Evolutionary conservation across 305 asterid species (phyloP).

Genomic region (Solanum hybrid): DNA sequence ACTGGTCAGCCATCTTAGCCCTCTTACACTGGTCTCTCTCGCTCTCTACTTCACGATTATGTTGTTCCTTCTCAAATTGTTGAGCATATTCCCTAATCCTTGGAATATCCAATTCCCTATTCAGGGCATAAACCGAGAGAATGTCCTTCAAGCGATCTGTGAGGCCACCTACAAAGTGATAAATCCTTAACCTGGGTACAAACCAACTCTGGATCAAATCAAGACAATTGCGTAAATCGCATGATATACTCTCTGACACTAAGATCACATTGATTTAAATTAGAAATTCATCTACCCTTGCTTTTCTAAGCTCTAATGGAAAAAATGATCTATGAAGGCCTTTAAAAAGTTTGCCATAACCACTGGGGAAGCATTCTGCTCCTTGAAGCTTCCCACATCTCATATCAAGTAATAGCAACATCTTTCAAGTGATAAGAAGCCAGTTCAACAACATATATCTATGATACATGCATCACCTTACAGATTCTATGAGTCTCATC

Average conservation of each 20-base stretch:
- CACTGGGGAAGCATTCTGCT: background rate
- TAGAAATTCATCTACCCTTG: background rate
- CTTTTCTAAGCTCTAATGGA: background rate
- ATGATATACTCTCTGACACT: background rate
- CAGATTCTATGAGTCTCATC: background rate
- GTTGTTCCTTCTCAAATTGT: background rate
- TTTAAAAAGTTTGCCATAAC: background rate
- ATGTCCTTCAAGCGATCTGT: background rate
- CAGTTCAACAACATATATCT: background rate
- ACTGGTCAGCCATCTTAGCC: background rate
- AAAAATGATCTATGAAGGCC: background rate
- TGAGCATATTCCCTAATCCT: background rate
- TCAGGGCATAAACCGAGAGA: background rate
- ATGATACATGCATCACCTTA: background rate
- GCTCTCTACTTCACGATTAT: background rate
- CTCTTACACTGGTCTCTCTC: background rate
- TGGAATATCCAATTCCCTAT: background rate
- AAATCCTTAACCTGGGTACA: background rate
- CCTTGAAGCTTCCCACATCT: background rate
- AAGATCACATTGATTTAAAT: background rate
- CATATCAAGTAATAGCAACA: background rate
- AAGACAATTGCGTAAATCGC: background rate
- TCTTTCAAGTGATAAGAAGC: background rate
- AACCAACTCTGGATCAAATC: background rate
- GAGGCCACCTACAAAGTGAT: background rate